Percentiles rank a stretch among this genome's conserved stretches.
Evolutionary conservation across 495 filamentous ascomycete species (phyloP).

Genomic region (Aspergillus nidulans): DNA sequence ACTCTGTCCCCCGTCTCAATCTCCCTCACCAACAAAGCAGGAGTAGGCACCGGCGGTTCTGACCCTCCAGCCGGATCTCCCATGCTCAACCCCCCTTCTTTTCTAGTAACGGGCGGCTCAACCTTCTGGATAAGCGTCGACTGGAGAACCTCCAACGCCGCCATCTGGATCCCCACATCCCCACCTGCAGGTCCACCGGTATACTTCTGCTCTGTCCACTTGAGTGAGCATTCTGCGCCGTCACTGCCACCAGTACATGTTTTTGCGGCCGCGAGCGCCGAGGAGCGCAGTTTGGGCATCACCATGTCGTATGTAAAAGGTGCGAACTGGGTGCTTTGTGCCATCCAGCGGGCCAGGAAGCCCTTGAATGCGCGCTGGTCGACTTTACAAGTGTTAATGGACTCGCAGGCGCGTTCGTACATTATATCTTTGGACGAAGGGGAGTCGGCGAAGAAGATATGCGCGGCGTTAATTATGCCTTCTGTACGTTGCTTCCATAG

Average conservation of each 20-base stretch:
- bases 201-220: constrained; percentile 53
- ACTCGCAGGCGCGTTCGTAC: constrained; percentile 63
- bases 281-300: constrained; percentile 60
- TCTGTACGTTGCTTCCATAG: constrained; percentile 58
- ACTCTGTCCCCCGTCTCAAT: constrained; percentile 30
- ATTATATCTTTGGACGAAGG: constrained; percentile 54
- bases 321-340: constrained; percentile 62
- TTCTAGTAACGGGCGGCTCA: constrained; percentile 54
- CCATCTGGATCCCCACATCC: constrained; percentile 71
- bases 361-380: constrained; percentile 86
- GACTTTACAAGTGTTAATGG: constrained; percentile 56
- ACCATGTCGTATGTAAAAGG: constrained; percentile 61
- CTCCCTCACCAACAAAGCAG: constrained; percentile 11
- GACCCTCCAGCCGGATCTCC: constrained; percentile 66
- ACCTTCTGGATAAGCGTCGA: constrained; percentile 50
- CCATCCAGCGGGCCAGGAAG: constrained; percentile 79
- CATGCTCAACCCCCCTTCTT: constrained; percentile 69
- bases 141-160: constrained; percentile 63
- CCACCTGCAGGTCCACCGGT: constrained; percentile 51
- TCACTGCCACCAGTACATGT: constrained; percentile 61
- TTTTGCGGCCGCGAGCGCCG: constrained; percentile 62
- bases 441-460: constrained; percentile 45
- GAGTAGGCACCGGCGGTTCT: constrained; percentile 5
- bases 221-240: constrained; percentile 56
- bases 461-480: constrained; percentile 53